These are phyloP conservation scores for Puccinia hordei DNA, from an alignment of 1,284 basidiomycete genomes.

Conservation along the genomic window DNA sequence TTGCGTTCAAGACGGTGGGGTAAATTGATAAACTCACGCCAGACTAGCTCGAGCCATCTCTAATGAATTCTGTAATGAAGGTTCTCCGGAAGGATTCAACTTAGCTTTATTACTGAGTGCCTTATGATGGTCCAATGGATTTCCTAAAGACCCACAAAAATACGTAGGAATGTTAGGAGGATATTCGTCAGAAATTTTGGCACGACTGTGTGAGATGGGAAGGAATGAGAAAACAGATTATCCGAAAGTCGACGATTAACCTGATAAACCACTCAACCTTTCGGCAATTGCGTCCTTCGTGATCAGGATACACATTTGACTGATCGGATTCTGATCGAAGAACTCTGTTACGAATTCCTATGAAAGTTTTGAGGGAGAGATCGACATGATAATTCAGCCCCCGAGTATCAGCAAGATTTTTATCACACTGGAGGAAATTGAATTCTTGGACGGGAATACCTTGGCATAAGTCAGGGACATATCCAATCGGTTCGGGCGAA, in stretches of 20 bases:
- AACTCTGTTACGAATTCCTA: constrained; percentile 86
- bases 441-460: constrained; percentile 21
- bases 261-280: constrained; percentile 54
- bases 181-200: constrained; percentile 70
- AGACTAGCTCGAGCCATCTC: constrained; percentile 90
- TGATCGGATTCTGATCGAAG: constrained; percentile 99
- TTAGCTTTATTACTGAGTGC: constrained; percentile 81
- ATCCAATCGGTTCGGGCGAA: constrained; percentile 89
- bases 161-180: constrained; percentile 9
- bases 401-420: too few species aligned
- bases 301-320: constrained; percentile 66
- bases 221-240: not conserved
- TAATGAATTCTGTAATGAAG: constrained; percentile 91
- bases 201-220: not conserved
- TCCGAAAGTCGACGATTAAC: not conserved
- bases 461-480: constrained; percentile 83
- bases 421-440: not conserved
- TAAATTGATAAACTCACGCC: constrained; percentile 65
- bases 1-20: too few species aligned
- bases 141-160: constrained; percentile 65
- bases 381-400: not conserved
- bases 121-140: constrained; percentile 87
- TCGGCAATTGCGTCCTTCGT: constrained; percentile 58
- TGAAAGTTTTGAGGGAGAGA: not conserved
- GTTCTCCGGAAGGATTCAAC: constrained; percentile 86